Evolutionary conservation across 2,329 filamentous ascomycete species (phyloP), one percentile per base, ranked within the genome.

Genomic region (Trichoderma arundinaceum): DNA sequence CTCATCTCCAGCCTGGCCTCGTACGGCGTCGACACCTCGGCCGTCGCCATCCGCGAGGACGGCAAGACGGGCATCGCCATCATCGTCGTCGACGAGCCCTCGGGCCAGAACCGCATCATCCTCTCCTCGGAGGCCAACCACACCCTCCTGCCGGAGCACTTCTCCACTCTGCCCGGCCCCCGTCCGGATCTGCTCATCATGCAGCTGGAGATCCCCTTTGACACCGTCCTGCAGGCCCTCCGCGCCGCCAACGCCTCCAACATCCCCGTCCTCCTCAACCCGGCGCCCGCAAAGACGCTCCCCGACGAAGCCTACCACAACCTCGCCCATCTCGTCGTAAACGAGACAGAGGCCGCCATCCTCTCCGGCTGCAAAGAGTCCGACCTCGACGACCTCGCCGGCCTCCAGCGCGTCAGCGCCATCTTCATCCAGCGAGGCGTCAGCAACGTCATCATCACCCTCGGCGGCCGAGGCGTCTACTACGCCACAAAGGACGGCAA

Each of bases 271-370:
- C 84, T 97, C 57, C 84, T 97, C 69, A 98, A 97, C 76, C 93
- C 94, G 15, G 94, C 94, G 3, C 90, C 91, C 4, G 92, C 93
- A 3, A 84, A 88, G 51, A 77, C 80, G 8, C 78, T 97, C 3
- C 92, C 92, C 1, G 81, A 81, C 0, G 82, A 86, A 33, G 88
- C 87, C 8, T 95, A 91, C 74, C 71, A 76, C 7, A 86, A 85
- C 1, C 83, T 97, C 38, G 87, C 88, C 48, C 92, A 96, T 72
- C 82, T 97, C 49, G 86, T 97, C 58, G 86, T 97, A 72, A 97
- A 98, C 74, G 94, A 97, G 81, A 95, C 90, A 1, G 94, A 97
- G 80, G 92, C 93, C 2, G 85, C 88, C 8, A 85, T 94, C 57
- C 83, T 96, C 63, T 88, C 86, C 0, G 87, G 85, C 1, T 80